Base-by-base conservation (phyloP, 2,329 filamentous ascomycete genomes). In the Colletotrichum ledebouriae region DNA sequence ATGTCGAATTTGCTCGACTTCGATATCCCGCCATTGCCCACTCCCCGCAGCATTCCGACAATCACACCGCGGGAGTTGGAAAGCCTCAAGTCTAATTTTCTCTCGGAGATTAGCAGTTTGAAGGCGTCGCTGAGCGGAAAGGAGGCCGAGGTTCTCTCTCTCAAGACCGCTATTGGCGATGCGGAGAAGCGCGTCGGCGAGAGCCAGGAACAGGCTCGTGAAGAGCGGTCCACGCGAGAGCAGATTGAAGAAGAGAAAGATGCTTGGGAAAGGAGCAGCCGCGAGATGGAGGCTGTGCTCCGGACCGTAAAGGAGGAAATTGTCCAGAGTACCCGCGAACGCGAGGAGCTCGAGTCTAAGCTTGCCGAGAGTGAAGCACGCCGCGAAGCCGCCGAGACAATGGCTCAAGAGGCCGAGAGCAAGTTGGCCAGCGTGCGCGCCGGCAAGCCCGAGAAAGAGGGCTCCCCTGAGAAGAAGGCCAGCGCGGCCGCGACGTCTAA, bases 1-100 rank as follows among this genome's bases (percentile, higher is more conserved):
- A 89, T 92, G 72, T 85, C 89, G 39, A 93, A 91, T 74, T 86
- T 96, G 49, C 87, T 97, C 53, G 94, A 97, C 79, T 96, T 97
- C 76, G 96, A 98, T 74, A 92, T 98, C 10, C 94, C 94, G n/a
- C 94, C 95, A 0, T 90, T 94, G 73, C 94, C 95, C 2, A 98
- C 96, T 0, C 96, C 96, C 13, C 90, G 95, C 70, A 97, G 94
- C 63, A 88, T 98, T 42, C 96, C 96, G 0, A 93, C 91, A 9
- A 92, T 98, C 73, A 97, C 94, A 2, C 93, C 96, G 2, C 90
- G 96, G 39, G 96, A 99, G 80, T 85, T 98, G 2, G 96, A 99
- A 77, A 93, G 92, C 13, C 85, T 98, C 69, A 98, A 98, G 78
- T 98, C 94, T 0, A 88, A 87, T 25, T 97, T 97, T 74, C 86